These are phyloP conservation scores for Rhizoclosmatium sp. DNA, from an alignment of 192 early-diverging fungal species.

Conservation along the genomic window DNA sequence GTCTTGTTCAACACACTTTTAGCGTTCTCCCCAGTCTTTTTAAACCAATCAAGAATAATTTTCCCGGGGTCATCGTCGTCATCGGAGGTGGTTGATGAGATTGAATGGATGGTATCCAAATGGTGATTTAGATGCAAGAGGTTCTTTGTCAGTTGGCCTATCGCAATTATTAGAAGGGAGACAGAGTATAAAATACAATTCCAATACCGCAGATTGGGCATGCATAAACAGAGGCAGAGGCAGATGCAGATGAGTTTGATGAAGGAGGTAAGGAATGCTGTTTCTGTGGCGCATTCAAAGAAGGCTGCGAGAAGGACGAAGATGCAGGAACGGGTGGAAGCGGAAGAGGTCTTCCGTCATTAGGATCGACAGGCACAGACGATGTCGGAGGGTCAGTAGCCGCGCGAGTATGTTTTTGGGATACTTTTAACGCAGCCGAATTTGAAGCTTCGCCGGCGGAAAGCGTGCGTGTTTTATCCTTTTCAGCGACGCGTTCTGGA, in stretches of 20 bases:
- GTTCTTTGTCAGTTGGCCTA: conserved; percentile 43
- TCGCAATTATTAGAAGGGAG: background rate
- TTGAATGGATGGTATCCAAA: conserved; percentile 48
- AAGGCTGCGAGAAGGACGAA: no score
- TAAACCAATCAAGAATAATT: conserved; percentile 51
- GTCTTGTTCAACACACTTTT: conserved; percentile 27
- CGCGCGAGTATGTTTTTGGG: background rate
- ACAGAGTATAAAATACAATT: background rate
- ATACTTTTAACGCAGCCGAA: no score
- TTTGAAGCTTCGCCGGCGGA: no score
- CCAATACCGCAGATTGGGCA: conserved; percentile 42
- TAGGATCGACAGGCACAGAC: no score
- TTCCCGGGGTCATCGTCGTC: conserved; percentile 49
- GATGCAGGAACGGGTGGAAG: no score
- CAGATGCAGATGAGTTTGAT: no score
- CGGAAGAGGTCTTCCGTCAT: no score
- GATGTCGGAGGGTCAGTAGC: background rate
- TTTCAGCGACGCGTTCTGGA: no score
- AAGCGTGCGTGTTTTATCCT: no score
- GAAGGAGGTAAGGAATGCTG: no score
- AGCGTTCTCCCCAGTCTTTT: conserved; percentile 41
- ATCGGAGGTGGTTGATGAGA: background rate
- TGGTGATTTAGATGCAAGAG: conserved; percentile 55
- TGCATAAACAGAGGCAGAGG: background rate
- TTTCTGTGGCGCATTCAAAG: no score